Conservation (phyloP, 2,329 filamentous ascomycete species). For the Aspergillus sp. region DNA sequence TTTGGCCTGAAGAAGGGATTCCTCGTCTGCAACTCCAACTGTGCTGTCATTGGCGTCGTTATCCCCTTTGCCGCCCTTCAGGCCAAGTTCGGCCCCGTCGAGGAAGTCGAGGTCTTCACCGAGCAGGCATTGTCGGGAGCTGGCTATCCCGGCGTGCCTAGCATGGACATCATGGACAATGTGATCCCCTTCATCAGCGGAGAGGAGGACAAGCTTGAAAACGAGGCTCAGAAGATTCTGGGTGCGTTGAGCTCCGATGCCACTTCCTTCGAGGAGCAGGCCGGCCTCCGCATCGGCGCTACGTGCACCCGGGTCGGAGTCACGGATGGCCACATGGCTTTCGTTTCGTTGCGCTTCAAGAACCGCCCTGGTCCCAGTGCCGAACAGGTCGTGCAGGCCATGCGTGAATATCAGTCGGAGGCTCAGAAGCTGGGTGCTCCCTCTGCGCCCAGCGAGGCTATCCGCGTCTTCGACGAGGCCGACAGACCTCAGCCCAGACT, state of each 20-base stretch:
- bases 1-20: slow-evolving; percentile 78
- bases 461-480: slow-evolving; percentile 83
- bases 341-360: slow-evolving; percentile 80
- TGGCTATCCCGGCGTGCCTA: slow-evolving; percentile 65
- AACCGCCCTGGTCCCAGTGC: slow-evolving; percentile 70
- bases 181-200: slow-evolving; percentile 90
- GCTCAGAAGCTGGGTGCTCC: slow-evolving; percentile 81
- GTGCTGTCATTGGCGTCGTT: slow-evolving; percentile 92
- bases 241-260: slow-evolving; percentile 68
- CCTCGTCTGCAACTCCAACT: slow-evolving; percentile 97
- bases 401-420: slow-evolving; percentile 78
- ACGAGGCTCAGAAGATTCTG: slow-evolving; percentile 92
- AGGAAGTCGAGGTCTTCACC: slow-evolving; percentile 80
- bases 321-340: slow-evolving; percentile 92
- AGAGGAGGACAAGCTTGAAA: slow-evolving; percentile 95
- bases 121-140: slow-evolving; percentile 93
- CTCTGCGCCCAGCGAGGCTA: slow-evolving; percentile 76
- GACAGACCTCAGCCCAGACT: slow-evolving; percentile 89
- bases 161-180: slow-evolving; percentile 96
- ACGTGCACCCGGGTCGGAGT: slow-evolving; percentile 95
- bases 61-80: slow-evolving; percentile 92
- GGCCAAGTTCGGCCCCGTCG: slow-evolving; percentile 75
- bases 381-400: slow-evolving; percentile 72
- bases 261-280: slow-evolving; percentile 74
- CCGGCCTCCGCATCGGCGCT: slow-evolving; percentile 71